These are phyloP conservation scores for Skeletonema grethae DNA, from an alignment of 108 stramenopile genomes.

Conservation along the genomic window DNA sequence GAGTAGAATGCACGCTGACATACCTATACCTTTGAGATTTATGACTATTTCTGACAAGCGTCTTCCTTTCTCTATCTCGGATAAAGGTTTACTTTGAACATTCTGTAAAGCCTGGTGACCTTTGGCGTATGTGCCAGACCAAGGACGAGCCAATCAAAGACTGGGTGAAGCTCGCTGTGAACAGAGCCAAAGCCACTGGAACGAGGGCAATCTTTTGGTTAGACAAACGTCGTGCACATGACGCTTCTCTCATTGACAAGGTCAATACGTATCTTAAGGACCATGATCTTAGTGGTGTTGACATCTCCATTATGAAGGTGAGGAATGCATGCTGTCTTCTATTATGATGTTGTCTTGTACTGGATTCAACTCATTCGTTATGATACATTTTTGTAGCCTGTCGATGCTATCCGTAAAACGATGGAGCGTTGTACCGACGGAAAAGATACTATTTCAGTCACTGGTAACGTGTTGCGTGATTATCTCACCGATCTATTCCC, in stretches of 20 bases:
- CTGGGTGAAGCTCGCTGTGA: constrained; percentile 91
- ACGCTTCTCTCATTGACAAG: constrained; percentile 80
- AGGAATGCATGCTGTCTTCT: not conserved
- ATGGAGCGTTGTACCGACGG: constrained; percentile 90
- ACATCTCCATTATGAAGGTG: constrained; percentile 85
- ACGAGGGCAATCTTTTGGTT: constrained; percentile 90
- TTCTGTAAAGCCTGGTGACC: constrained; percentile 82
- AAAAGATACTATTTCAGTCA: constrained; percentile 91
- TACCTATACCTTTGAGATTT: not conserved
- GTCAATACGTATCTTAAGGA: constrained; percentile 87
- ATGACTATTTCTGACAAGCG: not conserved
- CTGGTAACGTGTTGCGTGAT: constrained; percentile 95
- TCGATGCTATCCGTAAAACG: constrained; percentile 81
- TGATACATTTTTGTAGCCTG: constrained; percentile 42
- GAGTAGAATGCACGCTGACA: not conserved
- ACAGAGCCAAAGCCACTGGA: constrained; percentile 81
- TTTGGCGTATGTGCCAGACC: constrained; percentile 95
- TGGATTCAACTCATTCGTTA: not conserved
- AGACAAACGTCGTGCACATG: constrained; percentile 90
- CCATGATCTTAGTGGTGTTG: constrained; percentile 83
- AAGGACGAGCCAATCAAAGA: constrained; percentile 92
- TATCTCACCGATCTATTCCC: constrained; percentile 93
- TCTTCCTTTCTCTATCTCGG: not conserved
- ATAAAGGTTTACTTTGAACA: constrained; percentile 70
- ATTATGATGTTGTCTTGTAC: not conserved